Evolutionary conservation across 805 yeast species (phyloP).

Genomic region (Candida quercuum): DNA sequence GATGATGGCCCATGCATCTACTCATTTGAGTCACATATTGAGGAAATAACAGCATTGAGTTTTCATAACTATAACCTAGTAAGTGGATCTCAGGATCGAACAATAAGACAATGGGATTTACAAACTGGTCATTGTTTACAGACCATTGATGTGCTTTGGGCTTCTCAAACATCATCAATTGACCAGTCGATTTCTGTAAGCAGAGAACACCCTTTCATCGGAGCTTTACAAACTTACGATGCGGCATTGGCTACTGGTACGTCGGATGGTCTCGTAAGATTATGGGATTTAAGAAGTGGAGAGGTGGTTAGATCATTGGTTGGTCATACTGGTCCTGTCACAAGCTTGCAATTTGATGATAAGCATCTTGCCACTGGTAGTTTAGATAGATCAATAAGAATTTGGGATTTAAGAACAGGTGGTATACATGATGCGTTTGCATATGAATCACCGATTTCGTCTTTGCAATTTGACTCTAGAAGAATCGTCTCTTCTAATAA

Average conservation of each 20-base stretch:
- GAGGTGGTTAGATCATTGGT: conserved; percentile 53
- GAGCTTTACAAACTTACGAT: conserved; percentile 65
- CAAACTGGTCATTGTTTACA: conserved; percentile 60
- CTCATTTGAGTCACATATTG: conserved; percentile 61
- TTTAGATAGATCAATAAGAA: conserved; percentile 53
- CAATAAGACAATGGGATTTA: conserved; percentile 74
- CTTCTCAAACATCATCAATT: conserved; percentile 28
- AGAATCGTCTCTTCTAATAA: conserved; percentile 50
- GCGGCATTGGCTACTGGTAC: conserved; percentile 80
- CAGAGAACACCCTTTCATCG: conserved; percentile 40
- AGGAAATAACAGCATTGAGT: conserved; percentile 57
- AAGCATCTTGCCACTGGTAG: conserved; percentile 58
- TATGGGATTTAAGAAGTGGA: conserved; percentile 74
- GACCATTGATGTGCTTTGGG: conserved; percentile 66
- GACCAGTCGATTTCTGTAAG: conserved; percentile 10
- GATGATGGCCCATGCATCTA: conserved; percentile 33
- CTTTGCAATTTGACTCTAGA: conserved; percentile 54
- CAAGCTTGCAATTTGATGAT: conserved; percentile 67
- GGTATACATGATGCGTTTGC: conserved; percentile 55
- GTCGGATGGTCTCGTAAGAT: conserved; percentile 65
- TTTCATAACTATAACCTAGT: conserved; percentile 50
- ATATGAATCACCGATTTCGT: conserved; percentile 48
- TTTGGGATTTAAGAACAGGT: conserved; percentile 74
- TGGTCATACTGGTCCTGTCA: conserved; percentile 69
- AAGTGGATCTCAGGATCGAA: conserved; percentile 66